Percentiles rank a stretch among this genome's conserved stretches.
Evolutionary conservation across 1,284 basidiomycete genomes (phyloP).

Genomic region (Ustilago vetiveriae): DNA sequence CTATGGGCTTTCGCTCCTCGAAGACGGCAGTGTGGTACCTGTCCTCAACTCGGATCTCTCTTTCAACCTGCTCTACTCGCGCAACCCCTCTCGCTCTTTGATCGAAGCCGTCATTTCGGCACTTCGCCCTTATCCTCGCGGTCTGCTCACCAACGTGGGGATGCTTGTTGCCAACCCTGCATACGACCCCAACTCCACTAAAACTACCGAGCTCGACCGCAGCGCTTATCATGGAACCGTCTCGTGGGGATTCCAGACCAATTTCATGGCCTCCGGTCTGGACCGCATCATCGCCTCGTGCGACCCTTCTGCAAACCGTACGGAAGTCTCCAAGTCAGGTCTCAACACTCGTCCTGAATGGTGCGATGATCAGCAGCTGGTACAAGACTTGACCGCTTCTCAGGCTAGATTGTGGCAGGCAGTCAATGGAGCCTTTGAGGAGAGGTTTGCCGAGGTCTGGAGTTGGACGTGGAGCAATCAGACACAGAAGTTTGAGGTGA

Average conservation of each 20-base stretch:
- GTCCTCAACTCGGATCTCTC: slow-evolving; percentile 69
- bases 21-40: slow-evolving; percentile 33
- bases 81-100: slow-evolving; percentile 65
- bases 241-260: slow-evolving; percentile 70
- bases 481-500: slow-evolving; percentile 26
- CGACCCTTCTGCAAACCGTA: slow-evolving; percentile 47
- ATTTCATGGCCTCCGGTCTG: slow-evolving; percentile 70
- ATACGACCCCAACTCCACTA: slow-evolving; percentile 68
- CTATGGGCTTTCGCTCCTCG: slow-evolving; percentile 32
- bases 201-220: slow-evolving; percentile 68
- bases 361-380: slow-evolving; percentile 68
- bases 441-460: slow-evolving; percentile 45
- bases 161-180: slow-evolving; percentile 71
- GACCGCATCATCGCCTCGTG: slow-evolving; percentile 68
- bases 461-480: slow-evolving; percentile 37
- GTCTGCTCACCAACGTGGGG: slow-evolving; percentile 69
- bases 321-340: slow-evolving; percentile 31
- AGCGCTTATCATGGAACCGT: slow-evolving; percentile 70
- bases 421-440: slow-evolving; percentile 67
- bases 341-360: slow-evolving; percentile 61
- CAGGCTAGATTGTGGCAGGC: slow-evolving; percentile 69
- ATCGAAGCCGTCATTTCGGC: slow-evolving; percentile 68
- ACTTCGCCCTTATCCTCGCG: slow-evolving; percentile 69
- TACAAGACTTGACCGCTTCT: slow-evolving; percentile 63
- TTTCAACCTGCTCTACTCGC: slow-evolving; percentile 69